Evolutionary conservation across 768 basidiomycete species (phyloP).

Genomic region (Lactifluus rugatus): DNA sequence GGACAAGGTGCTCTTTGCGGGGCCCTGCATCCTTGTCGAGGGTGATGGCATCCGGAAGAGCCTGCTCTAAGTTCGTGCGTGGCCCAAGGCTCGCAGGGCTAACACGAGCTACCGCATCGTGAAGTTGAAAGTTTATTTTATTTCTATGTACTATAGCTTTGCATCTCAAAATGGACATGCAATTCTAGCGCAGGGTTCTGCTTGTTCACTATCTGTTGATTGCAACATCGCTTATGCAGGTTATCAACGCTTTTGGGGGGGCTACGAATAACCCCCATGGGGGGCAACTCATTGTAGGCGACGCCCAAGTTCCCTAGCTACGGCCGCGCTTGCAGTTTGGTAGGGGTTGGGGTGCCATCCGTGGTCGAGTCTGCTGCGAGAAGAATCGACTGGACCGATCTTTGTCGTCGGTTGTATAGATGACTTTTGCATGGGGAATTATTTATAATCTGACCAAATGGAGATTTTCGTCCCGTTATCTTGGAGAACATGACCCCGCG

Average conservation of each 20-base stretch:
- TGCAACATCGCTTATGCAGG: not conserved
- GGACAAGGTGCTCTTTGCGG: slow-evolving; percentile 67
- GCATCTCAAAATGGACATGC: not conserved
- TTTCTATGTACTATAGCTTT: not conserved
- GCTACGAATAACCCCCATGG: not conserved
- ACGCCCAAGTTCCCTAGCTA: not conserved
- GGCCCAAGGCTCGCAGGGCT: not conserved
- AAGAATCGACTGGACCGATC: not conserved
- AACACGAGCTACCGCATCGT: not conserved
- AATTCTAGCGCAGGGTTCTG: not conserved
- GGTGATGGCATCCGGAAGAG: slow-evolving; percentile 46
- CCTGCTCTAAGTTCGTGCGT: slow-evolving; percentile 1
- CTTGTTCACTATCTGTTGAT: not conserved
- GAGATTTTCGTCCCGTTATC: not conserved
- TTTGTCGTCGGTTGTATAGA: not conserved
- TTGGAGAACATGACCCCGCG: not conserved
- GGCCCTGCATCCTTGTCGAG: slow-evolving; percentile 72
- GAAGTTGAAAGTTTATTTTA: not conserved
- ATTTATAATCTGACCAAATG: not conserved
- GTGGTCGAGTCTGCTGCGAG: not conserved
- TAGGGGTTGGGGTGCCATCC: not conserved
- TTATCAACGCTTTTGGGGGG: not conserved
- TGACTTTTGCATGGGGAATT: not conserved
- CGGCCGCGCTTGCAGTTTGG: too few species aligned
- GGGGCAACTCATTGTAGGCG: not conserved